These are phyloP conservation scores for Gentiana macrophylla DNA, from an alignment of 257 asterid genomes.

Conservation along the genomic window DNA sequence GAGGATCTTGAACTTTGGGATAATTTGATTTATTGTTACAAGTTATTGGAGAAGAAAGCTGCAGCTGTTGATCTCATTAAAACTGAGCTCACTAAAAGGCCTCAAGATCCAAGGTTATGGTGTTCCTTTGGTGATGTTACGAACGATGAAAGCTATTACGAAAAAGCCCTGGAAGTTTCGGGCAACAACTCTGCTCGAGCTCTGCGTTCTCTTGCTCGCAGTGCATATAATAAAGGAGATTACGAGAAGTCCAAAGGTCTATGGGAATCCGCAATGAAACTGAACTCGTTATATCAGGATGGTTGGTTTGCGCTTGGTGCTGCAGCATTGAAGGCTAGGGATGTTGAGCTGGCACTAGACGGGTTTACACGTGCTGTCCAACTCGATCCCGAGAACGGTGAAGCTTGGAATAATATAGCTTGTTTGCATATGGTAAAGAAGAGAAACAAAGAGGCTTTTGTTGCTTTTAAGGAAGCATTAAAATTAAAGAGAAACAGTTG, in stretches of 20 bases:
- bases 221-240: slow-evolving; percentile 80
- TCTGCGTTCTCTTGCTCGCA: slow-evolving; percentile 78
- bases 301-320: slow-evolving; percentile 99
- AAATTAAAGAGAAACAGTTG: slow-evolving; percentile 86
- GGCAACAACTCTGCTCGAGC: slow-evolving; percentile 78
- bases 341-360: slow-evolving; percentile 78
- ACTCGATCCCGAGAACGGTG: slow-evolving; percentile 95
- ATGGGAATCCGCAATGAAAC: slow-evolving; percentile 88
- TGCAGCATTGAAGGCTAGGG: slow-evolving; percentile 76
- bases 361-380: slow-evolving; percentile 86
- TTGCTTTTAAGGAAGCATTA: slow-evolving; percentile 95
- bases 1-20: slow-evolving; percentile 99
- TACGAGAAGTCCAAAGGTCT: slow-evolving; percentile 59
- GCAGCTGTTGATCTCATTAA: slow-evolving; percentile 86
- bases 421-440: slow-evolving; percentile 80
- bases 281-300: slow-evolving; percentile 77
- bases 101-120: slow-evolving; percentile 80
- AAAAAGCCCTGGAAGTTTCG: slow-evolving; percentile 85
- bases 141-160: slow-evolving; percentile 53
- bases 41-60: slow-evolving; percentile 73
- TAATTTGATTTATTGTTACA: slow-evolving; percentile 70
- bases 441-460: slow-evolving; percentile 67
- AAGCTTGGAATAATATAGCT: slow-evolving; percentile 97
- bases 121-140: slow-evolving; percentile 96
- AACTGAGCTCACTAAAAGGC: slow-evolving; percentile 46